Evolutionary conservation across 257 asterid species (phyloP), one percentile per base, ranked within the genome.

Genomic region (Solanum bulbocastanum): DNA sequence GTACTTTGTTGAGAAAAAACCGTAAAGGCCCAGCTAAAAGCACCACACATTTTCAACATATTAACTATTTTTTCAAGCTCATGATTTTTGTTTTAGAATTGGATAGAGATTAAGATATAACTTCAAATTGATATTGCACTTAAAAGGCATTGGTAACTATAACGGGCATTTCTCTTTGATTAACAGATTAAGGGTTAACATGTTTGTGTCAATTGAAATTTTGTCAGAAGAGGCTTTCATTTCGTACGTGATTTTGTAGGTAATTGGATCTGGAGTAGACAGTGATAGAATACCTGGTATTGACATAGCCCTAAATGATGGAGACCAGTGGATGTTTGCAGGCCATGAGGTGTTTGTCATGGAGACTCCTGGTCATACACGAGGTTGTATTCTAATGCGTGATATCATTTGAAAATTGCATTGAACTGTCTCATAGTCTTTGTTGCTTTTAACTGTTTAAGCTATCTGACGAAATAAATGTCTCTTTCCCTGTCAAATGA

Each of bases 261-360:
- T 97, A 66, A 96, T 96, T 90, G 99, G 99, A 86, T 93, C 99
- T 20, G 92, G 91, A 86, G 44, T 87, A 88, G 99, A 97, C 93
- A 91, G 90, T 88, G 99, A 95, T 84, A 96, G 95, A 88, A 97
- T 97, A 91, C 99, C 99, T 88, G 99, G 99, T 79, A 93, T 97
- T 89, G 99, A 97, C 93, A 96, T 97, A 81, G 93, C 91, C 71
- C 88, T 97, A 87, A 92, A 91, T 86, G 98, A 96, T 90, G 98
- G 98, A 37, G 99, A 96, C 88, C 94, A 95, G 87, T 97, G 99
- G 99, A 95, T 92, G 99, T 96, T 97, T 92, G 99, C 99, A 85
- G 91, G 99, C 89, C 99, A 97, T 89, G 98, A 96, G 92, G 99
- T 96, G 91, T 90, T 90, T 88, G 94, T 96, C 88, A 90, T 94